A percentile compares a stretch with the other conserved stretches of the same genome.
Conservation (phyloP, 2,329 filamentous ascomycete genomes). For the Hypocrella siamensis region DNA sequence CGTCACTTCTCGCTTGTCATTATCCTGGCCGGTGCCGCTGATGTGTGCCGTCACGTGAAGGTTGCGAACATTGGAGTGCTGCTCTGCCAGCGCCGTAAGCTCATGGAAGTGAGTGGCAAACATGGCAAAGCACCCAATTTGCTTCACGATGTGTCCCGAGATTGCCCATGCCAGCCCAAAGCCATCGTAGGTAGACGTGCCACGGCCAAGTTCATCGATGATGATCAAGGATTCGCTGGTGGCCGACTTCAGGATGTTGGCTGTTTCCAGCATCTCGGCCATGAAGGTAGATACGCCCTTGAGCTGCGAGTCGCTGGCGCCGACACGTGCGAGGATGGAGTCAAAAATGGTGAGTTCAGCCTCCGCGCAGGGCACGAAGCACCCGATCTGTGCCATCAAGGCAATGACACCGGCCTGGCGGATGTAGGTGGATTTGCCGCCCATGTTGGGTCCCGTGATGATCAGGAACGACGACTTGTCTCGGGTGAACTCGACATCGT, state of each 20-base stretch:
- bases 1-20: conserved; percentile 67
- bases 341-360: conserved; percentile 94
- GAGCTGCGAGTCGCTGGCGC: conserved; percentile 88
- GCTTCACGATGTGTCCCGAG: conserved; percentile 88
- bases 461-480: conserved; percentile 79
- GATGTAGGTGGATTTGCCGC: conserved; percentile 96
- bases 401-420: conserved; percentile 94
- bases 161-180: conserved; percentile 99
- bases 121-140: conserved; percentile 86
- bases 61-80: conserved; percentile 78
- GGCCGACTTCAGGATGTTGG: conserved; percentile 94
- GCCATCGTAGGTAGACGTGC: conserved; percentile 94
- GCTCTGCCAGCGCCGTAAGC: conserved; percentile 76
- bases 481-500: conserved; percentile 72
- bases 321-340: conserved; percentile 88
- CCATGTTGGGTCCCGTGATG: conserved; percentile 98
- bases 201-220: conserved; percentile 91
- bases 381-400: conserved; percentile 91
- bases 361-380: conserved; percentile 82
- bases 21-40: conserved; percentile 28
- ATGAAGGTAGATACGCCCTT: conserved; percentile 98
- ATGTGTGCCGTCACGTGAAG: conserved; percentile 95
- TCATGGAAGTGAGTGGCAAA: conserved; percentile 99
- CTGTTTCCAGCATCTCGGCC: conserved; percentile 98
- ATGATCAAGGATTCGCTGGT: conserved; percentile 94